phyloP scores from a whole-genome alignment of 208 protist genomes.

The Acanthamoeba triangularis region DNA sequence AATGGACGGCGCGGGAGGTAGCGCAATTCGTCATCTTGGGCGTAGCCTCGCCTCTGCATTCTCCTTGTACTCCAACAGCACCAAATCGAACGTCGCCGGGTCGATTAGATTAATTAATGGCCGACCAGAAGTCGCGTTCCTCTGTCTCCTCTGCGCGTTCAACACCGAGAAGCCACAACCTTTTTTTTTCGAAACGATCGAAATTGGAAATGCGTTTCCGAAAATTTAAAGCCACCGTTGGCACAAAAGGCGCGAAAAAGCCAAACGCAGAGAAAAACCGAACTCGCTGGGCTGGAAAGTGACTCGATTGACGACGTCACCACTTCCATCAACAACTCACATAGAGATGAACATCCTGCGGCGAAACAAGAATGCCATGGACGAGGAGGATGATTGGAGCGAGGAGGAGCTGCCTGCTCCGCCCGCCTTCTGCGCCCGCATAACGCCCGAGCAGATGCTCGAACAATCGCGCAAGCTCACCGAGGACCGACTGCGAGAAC shows the following conservation, averaged over 20 bases:
- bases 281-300: not conserved
- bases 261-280: not conserved
- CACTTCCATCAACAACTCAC: not conserved
- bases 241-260: not conserved
- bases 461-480: not conserved
- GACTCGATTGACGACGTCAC: not conserved
- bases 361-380: not conserved
- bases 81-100: not conserved
- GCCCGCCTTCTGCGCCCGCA: conserved; percentile 1
- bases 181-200: too few relatives aligned
- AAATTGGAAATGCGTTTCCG: too few relatives aligned
- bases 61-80: too few relatives aligned
- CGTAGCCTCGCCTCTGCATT: not conserved
- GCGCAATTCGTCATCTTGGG: not conserved
- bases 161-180: not conserved
- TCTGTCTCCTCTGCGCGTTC: not conserved
- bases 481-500: not conserved
- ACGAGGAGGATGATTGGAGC: not conserved
- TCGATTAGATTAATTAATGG: not conserved
- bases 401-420: not conserved
- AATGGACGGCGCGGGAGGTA: conserved; percentile 3
- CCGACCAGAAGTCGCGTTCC: not conserved
- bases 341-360: not conserved
- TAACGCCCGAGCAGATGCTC: not conserved
- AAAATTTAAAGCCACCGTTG: too few relatives aligned